phyloP scores from a whole-genome alignment of 83 land plant species.

The Thuja plicata region DNA sequence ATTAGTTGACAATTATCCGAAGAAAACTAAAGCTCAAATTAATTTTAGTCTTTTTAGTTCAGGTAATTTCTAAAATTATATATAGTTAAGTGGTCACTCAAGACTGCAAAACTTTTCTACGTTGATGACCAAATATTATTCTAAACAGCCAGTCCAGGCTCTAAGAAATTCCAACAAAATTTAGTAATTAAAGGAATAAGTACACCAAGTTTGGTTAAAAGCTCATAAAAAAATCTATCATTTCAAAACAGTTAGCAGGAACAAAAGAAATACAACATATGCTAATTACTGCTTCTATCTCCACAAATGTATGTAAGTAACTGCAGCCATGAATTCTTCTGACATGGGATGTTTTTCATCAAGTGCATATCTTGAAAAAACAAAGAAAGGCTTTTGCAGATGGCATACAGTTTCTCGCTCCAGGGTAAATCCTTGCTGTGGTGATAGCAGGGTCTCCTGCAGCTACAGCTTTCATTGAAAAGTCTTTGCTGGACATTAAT shows the following conservation, averaged over 20 bases:
- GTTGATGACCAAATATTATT: background rate
- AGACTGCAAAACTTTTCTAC: background rate
- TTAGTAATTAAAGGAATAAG: background rate
- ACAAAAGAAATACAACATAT: background rate
- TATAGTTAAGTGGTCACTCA: background rate
- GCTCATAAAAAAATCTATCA: background rate
- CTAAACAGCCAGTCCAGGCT: background rate
- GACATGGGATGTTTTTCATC: background rate
- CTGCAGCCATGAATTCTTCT: background rate
- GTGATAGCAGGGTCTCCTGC: slow-evolving; percentile 83
- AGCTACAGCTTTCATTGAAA: slow-evolving; percentile 57
- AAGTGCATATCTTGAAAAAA: slow-evolving; percentile 5
- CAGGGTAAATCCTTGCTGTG: slow-evolving; percentile 89
- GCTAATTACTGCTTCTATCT: background rate
- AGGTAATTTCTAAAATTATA: background rate
- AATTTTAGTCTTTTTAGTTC: background rate
- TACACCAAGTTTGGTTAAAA: background rate
- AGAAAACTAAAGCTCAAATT: background rate
- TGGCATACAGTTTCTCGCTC: slow-evolving; percentile 85
- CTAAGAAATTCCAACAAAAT: background rate
- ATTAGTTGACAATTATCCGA: background rate
- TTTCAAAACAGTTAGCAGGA: background rate
- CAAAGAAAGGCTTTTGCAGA: background rate
- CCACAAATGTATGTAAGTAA: background rate
- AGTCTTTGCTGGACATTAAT: slow-evolving; percentile 65